These are phyloP conservation scores for Pichia manshurica DNA, from an alignment of 805 yeast species.

Conservation along the genomic window DNA sequence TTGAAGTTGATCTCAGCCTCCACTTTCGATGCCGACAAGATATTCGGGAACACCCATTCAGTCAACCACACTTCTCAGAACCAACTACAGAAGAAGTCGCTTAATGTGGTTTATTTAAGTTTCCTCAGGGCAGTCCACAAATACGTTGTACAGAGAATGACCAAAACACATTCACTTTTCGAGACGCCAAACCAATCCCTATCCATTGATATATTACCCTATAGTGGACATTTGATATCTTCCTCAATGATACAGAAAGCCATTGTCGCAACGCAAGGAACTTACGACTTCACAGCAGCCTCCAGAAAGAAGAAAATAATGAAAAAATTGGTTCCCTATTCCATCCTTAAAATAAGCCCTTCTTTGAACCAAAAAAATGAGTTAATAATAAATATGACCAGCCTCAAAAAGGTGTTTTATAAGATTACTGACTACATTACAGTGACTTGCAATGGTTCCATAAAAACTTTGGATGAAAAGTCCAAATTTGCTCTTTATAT, in stretches of 20 bases:
- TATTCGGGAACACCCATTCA: constrained; percentile 17
- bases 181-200: constrained; percentile 23
- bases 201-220: constrained; percentile 38
- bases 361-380: constrained; percentile 43
- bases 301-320: constrained; percentile 8
- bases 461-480: constrained; percentile 8
- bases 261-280: background rate
- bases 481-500: constrained; percentile 37
- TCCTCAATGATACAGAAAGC: constrained; percentile 24
- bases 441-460: constrained; percentile 8
- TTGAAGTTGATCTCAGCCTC: constrained; percentile 25
- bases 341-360: constrained; percentile 42
- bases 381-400: constrained; percentile 33
- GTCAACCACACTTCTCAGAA: constrained; percentile 4
- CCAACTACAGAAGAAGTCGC: constrained; percentile 22
- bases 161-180: constrained; percentile 16
- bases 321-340: constrained; percentile 16
- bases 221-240: constrained; percentile 41
- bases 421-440: constrained; percentile 17
- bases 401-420: constrained; percentile 18
- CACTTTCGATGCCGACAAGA: constrained; percentile 24
- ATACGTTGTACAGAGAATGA: constrained; percentile 28
- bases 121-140: constrained; percentile 46
- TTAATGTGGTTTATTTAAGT: constrained; percentile 36
- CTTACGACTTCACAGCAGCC: background rate